Percentiles rank a stretch among this genome's conserved stretches.
Conservation (phyloP, 148 eudicot genomes). For the Polygonum maritimum region DNA sequence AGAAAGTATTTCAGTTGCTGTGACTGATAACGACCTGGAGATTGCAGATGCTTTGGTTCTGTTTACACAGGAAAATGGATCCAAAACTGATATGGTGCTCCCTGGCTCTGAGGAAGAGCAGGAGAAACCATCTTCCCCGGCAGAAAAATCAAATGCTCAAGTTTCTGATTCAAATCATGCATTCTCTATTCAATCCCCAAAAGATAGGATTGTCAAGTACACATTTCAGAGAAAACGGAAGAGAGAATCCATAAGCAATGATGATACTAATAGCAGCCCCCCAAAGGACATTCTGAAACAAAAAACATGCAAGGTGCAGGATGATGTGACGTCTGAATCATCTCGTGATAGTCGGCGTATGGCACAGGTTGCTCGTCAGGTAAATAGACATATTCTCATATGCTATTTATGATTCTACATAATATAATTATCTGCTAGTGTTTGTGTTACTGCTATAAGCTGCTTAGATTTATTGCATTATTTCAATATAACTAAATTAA, state of each 20-base stretch:
- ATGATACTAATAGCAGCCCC: constrained; percentile 12
- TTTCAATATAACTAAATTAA: neutral
- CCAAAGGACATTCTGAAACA: constrained; percentile 17
- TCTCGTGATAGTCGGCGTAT: constrained; percentile 38
- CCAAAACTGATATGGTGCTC: constrained; percentile 15
- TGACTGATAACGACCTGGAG: constrained; percentile 17
- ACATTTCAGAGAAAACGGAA: constrained; percentile 56
- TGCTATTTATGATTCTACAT: neutral
- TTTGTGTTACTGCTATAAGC: neutral
- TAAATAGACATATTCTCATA: constrained; percentile 6
- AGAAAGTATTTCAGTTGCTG: constrained; percentile 13
- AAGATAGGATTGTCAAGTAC: constrained; percentile 38
- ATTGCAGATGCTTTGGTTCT: constrained; percentile 17
- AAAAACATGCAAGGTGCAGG: constrained; percentile 24
- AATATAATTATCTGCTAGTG: neutral
- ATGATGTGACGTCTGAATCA: constrained; percentile 27
- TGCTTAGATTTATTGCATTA: neutral
- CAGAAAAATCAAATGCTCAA: constrained; percentile 8
- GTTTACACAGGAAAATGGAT: constrained; percentile 18
- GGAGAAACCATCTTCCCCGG: constrained; percentile 18
- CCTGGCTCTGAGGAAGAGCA: constrained; percentile 14
- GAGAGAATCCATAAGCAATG: constrained; percentile 19
- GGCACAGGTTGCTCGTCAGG: constrained; percentile 79
- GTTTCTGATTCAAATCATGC: constrained; percentile 14
- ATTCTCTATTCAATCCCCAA: constrained; percentile 23